Evolutionary conservation across 306 rosid species (phyloP), one percentile per base, ranked within the genome.

Genomic region (Cicer yamashitae): DNA sequence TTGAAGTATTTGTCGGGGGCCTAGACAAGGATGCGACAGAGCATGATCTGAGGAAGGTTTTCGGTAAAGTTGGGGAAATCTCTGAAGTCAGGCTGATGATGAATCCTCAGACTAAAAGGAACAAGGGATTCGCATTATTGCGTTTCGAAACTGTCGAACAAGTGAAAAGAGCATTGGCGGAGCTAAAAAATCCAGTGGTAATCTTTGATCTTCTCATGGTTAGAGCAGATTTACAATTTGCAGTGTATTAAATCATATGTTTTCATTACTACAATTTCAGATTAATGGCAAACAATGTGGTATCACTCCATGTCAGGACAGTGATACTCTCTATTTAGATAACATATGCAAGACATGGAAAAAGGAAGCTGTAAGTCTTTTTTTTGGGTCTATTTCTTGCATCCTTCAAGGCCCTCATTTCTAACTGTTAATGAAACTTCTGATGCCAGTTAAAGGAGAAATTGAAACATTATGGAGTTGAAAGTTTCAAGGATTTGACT

Each of bases 1-100:
- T 91, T 65, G 98, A 96, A 89, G 87, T 96, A 57, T 96, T 96
- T 87, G 97, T 96, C 71, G 99, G 98, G 56, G 99, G 99, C 54
- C 82, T 96, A 18, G 96, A 92, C 84, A 92, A 90, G 84, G 92
- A 88, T 80, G 96, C 93, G 13, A 91, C 90, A 7, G 98, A 92
- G 79, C 84, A 84, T 85, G 96, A 96, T 80, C 81, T 92, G 77
- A 92, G 81, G 88, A 87, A 89, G 87, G 89, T 81, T 74, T 96
- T 96, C 34, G 14, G 86, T 64, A 77, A 72, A 81, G 91, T 92
- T 70, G 99, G 99, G 78, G 89, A 82, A 74, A 89, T 96, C 70
- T 83, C 87, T 72, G 93, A 96, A 83, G 96, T 91, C 71, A 90
- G 97, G 80, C 83, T 96, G 70, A 88, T 87, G 90, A 88, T 90